phyloP scores from a whole-genome alignment of 208 protist genomes.

The Naegleria fowleri region DNA sequence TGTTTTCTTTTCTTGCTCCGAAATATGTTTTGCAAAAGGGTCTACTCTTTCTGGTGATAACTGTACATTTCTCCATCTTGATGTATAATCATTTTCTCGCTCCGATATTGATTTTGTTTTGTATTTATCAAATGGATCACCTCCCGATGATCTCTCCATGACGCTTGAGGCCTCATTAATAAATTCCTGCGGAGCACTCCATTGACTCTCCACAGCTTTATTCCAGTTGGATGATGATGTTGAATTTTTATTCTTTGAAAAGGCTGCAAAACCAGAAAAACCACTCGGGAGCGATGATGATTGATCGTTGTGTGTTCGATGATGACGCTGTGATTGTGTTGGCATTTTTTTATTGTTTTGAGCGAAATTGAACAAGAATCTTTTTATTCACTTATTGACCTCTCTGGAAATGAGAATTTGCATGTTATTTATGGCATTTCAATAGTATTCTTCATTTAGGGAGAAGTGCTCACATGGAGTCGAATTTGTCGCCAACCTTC shows the following conservation, averaged over 20 bases:
- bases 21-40: constrained; percentile 15
- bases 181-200: not conserved
- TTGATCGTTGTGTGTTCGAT: not conserved
- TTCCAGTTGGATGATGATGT: not conserved
- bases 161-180: not conserved
- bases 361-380: too few relatives aligned
- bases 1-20: not conserved
- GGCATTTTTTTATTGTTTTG: not conserved
- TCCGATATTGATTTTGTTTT: not conserved
- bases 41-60: not conserved
- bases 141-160: not conserved
- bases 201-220: not conserved
- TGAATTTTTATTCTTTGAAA: not conserved
- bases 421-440: too few relatives aligned
- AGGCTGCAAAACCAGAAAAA: not conserved
- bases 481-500: too few relatives aligned
- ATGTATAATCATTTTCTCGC: not conserved
- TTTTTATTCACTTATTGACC: too few relatives aligned
- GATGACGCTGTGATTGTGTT: too few relatives aligned
- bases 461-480: too few relatives aligned
- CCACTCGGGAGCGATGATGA: not conserved
- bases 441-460: too few relatives aligned
- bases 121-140: not conserved
- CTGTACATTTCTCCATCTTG: not conserved
- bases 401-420: too few relatives aligned